Evolutionary conservation across 1,284 basidiomycete species (phyloP).

Genomic region (Fomitopsis schrenkii): DNA sequence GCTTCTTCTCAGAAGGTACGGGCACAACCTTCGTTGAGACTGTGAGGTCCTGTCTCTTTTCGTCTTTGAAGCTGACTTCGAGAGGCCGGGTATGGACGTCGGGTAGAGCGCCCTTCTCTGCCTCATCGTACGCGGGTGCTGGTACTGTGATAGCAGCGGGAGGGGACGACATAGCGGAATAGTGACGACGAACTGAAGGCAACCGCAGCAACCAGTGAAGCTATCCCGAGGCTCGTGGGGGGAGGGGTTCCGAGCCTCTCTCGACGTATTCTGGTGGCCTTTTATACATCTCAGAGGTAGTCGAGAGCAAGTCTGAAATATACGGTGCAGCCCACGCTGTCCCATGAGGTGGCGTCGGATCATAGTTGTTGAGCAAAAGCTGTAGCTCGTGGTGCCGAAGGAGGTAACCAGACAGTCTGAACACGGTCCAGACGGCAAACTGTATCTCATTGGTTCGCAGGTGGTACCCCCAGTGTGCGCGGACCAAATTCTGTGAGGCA

Average conservation of each 20-base stretch:
- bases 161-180: constrained; percentile 21
- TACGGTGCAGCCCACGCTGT: background rate
- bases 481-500: background rate
- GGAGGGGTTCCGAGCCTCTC: background rate
- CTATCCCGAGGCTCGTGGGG: constrained; percentile 8
- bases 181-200: constrained; percentile 5
- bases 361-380: background rate
- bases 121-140: constrained; percentile 41
- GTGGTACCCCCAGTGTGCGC: background rate
- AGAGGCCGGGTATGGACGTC: constrained; percentile 32
- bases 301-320: background rate
- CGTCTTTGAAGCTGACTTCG: constrained; percentile 27
- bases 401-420: background rate
- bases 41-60: constrained; percentile 30
- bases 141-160: constrained; percentile 21
- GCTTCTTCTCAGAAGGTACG: constrained; percentile 36
- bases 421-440: background rate
- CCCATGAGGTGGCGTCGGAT: constrained; percentile 1
- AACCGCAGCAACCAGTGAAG: background rate
- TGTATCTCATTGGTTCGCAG: background rate
- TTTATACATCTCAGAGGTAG: background rate
- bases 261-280: background rate
- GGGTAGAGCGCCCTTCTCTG: constrained; percentile 50
- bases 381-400: background rate
- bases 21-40: constrained; percentile 20